Evolutionary conservation across 768 basidiomycete genomes (phyloP).

Genomic region (Dictyophora rubrovolvata): DNA sequence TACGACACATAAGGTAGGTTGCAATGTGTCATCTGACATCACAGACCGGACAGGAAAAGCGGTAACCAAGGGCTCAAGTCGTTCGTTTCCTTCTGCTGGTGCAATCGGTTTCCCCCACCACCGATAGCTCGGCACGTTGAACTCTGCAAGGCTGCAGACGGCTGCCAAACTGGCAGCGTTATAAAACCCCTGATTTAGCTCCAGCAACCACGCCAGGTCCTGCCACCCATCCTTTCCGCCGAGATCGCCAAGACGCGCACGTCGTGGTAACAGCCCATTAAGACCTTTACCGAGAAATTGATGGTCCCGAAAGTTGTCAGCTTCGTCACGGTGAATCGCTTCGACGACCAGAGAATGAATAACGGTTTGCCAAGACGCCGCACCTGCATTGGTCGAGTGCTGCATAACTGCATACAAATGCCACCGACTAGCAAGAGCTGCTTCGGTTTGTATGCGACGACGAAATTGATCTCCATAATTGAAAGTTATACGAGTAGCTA

Average conservation of each 20-base stretch:
- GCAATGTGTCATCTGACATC: conserved; percentile 8
- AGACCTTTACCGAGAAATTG: conserved; percentile 16
- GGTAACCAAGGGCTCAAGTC: conserved; percentile 16
- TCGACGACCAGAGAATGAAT: conserved; percentile 19
- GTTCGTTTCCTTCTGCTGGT: conserved; percentile 15
- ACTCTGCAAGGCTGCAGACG: conserved; percentile 12
- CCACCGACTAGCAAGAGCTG: conserved; percentile 10
- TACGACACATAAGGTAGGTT: conserved; percentile 12
- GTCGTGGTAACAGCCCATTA: conserved; percentile 19
- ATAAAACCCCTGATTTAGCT: conserved; percentile 20
- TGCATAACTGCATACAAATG: conserved; percentile 17
- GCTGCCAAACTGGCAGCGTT: conserved; percentile 19
- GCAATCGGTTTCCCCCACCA: conserved; percentile 19
- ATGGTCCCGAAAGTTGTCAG: conserved; percentile 11
- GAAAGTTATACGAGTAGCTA: neutral
- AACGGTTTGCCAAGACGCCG: conserved; percentile 13
- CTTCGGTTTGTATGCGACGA: conserved; percentile 5
- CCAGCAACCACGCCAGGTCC: conserved; percentile 20
- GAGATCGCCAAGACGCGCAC: conserved; percentile 13
- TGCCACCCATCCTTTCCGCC: conserved; percentile 16
- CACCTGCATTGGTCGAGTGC: conserved; percentile 13
- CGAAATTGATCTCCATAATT: neutral
- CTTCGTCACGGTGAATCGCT: conserved; percentile 15
- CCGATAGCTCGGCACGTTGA: neutral
- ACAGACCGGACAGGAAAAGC: conserved; percentile 12